A percentile compares a stretch with the other conserved stretches of the same genome.
phyloP scores from a whole-genome alignment of 2,329 filamentous ascomycete genomes.

The Tolypocladium sp. region DNA sequence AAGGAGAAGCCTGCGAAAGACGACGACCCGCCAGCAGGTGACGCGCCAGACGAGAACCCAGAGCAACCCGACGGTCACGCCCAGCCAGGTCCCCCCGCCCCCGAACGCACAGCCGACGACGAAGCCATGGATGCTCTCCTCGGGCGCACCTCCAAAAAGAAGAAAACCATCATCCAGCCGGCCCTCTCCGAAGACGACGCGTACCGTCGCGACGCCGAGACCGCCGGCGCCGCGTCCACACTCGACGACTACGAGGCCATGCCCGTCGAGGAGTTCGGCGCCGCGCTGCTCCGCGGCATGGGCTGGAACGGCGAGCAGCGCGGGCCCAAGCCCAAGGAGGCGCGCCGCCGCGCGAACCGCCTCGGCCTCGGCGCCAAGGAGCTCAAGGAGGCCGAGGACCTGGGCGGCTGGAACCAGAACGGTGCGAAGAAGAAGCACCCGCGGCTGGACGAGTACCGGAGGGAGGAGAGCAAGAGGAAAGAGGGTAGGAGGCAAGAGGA shows the following conservation, averaged over 20 bases:
- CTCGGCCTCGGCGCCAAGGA: slow-evolving; percentile 86
- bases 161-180: slow-evolving; percentile 42
- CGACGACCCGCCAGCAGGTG: slow-evolving; percentile 3
- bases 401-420: slow-evolving; percentile 73
- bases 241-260: slow-evolving; percentile 81
- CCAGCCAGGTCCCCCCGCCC: background rate
- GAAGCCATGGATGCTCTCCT: slow-evolving; percentile 60
- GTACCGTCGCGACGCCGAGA: slow-evolving; percentile 59
- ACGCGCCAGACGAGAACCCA: background rate
- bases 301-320: slow-evolving; percentile 73
- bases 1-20: slow-evolving; percentile 41
- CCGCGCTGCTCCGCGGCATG: slow-evolving; percentile 84
- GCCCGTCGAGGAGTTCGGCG: slow-evolving; percentile 90
- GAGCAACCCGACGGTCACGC: background rate
- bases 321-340: slow-evolving; percentile 46
- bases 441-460: slow-evolving; percentile 40
- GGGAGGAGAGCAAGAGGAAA: slow-evolving; percentile 33
- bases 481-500: slow-evolving; percentile 31
- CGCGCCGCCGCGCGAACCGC: slow-evolving; percentile 66
- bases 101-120: slow-evolving; percentile 27
- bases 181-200: slow-evolving; percentile 51
- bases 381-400: slow-evolving; percentile 59
- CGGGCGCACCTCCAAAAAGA: slow-evolving; percentile 36
- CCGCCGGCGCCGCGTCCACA: slow-evolving; percentile 66
- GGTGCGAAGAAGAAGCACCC: slow-evolving; percentile 41